Evolutionary conservation across 495 filamentous ascomycete species (phyloP).

Genomic region (Neurospora tetrasperma): DNA sequence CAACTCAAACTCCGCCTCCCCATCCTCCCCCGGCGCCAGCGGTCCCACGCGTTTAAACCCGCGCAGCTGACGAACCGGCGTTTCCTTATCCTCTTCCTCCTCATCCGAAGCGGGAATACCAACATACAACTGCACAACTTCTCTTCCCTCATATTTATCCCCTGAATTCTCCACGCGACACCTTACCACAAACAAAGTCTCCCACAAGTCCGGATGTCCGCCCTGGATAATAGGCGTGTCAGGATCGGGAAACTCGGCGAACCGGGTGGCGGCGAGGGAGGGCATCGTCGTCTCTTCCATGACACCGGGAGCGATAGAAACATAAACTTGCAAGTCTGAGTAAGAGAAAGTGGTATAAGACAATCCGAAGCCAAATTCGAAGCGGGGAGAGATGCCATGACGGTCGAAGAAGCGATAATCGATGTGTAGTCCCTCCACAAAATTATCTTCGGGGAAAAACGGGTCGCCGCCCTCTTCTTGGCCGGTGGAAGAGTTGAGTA

Average conservation of each 20-base stretch:
- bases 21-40: slow-evolving; percentile 30
- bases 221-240: slow-evolving; percentile 27
- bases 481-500: slow-evolving; percentile 35
- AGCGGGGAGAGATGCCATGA: slow-evolving; percentile 51
- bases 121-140: slow-evolving; percentile 49
- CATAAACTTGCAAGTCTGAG: background rate
- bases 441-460: slow-evolving; percentile 39
- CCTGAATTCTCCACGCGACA: slow-evolving; percentile 63
- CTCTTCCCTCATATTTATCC: slow-evolving; percentile 39
- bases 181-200: slow-evolving; percentile 43
- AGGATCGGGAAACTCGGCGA: slow-evolving; percentile 11
- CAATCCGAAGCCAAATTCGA: slow-evolving; percentile 71
- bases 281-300: background rate
- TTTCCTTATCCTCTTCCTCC: slow-evolving; percentile 7
- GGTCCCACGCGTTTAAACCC: slow-evolving; percentile 45
- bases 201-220: slow-evolving; percentile 68
- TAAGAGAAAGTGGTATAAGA: slow-evolving; percentile 54
- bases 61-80: slow-evolving; percentile 41
- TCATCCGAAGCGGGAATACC: slow-evolving; percentile 25
- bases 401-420: slow-evolving; percentile 74
- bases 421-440: slow-evolving; percentile 64
- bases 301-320: background rate
- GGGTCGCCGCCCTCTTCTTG: slow-evolving; percentile 12
- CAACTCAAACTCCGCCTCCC: slow-evolving; percentile 34
- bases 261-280: background rate